These are phyloP conservation scores for Capronia coronata DNA, from an alignment of 2,329 filamentous ascomycete genomes.

Conservation along the genomic window DNA sequence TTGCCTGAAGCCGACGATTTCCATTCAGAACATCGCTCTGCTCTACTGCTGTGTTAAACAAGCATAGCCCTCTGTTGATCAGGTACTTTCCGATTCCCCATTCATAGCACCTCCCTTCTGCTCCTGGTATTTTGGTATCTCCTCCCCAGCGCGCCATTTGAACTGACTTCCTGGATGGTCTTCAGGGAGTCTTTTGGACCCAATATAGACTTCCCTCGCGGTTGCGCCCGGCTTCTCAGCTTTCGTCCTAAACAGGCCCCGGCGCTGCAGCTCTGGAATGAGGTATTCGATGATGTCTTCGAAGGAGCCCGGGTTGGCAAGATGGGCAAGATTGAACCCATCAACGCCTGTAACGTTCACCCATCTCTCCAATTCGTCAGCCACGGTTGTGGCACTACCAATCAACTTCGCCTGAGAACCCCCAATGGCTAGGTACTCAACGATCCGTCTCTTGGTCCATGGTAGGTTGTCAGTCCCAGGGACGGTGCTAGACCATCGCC, in stretches of 20 bases:
- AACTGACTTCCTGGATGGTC: conserved; percentile 12
- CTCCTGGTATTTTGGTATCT: not conserved
- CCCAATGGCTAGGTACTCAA: conserved; percentile 43
- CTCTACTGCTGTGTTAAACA: not conserved
- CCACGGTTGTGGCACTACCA: conserved; percentile 57
- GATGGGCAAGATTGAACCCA: conserved; percentile 58
- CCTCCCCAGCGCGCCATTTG: conserved; percentile 5
- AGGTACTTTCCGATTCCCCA: not conserved
- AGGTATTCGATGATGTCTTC: conserved; percentile 47
- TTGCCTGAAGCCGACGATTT: too few species aligned
- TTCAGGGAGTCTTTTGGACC: conserved; percentile 6
- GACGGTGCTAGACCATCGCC: conserved; percentile 3
- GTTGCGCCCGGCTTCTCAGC: conserved; percentile 1
- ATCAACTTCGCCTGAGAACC: conserved; percentile 44
- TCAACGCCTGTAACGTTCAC: conserved; percentile 63
- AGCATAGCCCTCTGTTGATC: not conserved
- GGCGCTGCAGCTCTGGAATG: conserved; percentile 42
- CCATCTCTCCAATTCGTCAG: conserved; percentile 62
- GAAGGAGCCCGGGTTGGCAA: conserved; percentile 48
- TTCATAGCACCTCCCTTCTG: not conserved
- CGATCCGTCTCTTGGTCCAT: conserved; percentile 38
- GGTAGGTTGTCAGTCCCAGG: conserved; percentile 35
- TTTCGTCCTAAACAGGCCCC: conserved; percentile 35
- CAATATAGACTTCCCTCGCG: conserved; percentile 23
- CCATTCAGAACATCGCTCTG: too few species aligned